phyloP scores from a whole-genome alignment of 2,329 filamentous ascomycete genomes.

The Aotearoamyces nothofagi region DNA sequence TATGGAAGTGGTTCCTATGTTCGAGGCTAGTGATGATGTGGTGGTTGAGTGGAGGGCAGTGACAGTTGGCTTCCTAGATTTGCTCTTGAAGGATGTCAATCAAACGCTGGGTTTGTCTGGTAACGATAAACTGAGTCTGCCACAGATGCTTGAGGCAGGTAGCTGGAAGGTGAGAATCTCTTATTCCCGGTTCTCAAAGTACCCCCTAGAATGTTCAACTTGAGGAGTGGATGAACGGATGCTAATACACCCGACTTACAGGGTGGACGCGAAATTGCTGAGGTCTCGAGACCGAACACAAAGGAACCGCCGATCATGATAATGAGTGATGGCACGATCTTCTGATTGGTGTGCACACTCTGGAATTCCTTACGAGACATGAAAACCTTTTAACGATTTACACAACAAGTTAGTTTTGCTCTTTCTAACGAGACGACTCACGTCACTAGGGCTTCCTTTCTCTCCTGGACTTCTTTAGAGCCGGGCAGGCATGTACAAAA shows the following conservation, averaged over 20 bases:
- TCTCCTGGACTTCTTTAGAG: too few species aligned
- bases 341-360: too few species aligned
- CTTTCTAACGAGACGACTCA: too few species aligned
- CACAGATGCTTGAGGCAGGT: conserved; percentile 36
- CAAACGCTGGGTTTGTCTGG: conserved; percentile 17
- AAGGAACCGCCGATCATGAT: not conserved
- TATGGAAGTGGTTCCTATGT: conserved; percentile 25
- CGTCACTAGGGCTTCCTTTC: too few species aligned
- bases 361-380: too few species aligned
- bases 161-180: conserved; percentile 34
- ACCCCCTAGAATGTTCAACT: too few species aligned
- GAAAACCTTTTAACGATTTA: too few species aligned
- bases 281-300: not conserved
- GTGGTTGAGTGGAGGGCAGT: conserved; percentile 52
- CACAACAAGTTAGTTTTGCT: too few species aligned
- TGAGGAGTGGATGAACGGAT: too few species aligned
- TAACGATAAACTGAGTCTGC: conserved; percentile 25
- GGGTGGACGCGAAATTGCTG: not conserved
- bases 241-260: not conserved
- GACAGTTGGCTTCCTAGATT: conserved; percentile 44
- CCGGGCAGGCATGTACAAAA: too few species aligned
- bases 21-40: conserved; percentile 42
- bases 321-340: not conserved
- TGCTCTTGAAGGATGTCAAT: conserved; percentile 33
- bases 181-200: too few species aligned